Evolutionary conservation across 2,329 filamentous ascomycete genomes (phyloP).

Genomic region (Pleochaeta shiraiana): DNA sequence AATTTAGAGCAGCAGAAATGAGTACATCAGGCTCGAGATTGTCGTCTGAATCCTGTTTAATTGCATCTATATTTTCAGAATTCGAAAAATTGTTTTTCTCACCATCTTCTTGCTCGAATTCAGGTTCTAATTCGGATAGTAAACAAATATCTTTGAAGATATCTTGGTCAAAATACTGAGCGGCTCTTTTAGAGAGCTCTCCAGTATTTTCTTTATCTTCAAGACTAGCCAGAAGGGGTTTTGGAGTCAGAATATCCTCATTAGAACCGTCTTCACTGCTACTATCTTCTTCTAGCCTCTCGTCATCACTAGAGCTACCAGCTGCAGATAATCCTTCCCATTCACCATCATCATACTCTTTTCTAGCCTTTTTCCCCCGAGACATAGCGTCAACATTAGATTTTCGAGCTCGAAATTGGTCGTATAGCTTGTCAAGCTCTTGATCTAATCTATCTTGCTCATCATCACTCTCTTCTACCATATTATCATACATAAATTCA

Average conservation of each 20-base stretch:
- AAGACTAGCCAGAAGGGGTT: slow-evolving; percentile 38
- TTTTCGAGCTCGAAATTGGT: slow-evolving; percentile 60
- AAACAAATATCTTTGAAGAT: slow-evolving; percentile 72
- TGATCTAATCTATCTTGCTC: slow-evolving; percentile 66
- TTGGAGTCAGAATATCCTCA: slow-evolving; percentile 23
- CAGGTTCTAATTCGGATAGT: slow-evolving; percentile 32
- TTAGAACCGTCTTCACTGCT: slow-evolving; percentile 36
- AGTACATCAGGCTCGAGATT: slow-evolving; percentile 15
- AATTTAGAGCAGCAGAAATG: slow-evolving; percentile 8
- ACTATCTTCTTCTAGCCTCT: slow-evolving; percentile 36
- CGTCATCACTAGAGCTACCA: slow-evolving; percentile 30
- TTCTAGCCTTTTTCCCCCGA: slow-evolving; percentile 70
- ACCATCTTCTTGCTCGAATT: slow-evolving; percentile 22
- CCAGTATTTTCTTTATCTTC: slow-evolving; percentile 28
- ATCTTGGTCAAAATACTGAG: slow-evolving; percentile 83
- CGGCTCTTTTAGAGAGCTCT: slow-evolving; percentile 64
- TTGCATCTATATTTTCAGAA: slow-evolving; percentile 16
- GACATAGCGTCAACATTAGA: slow-evolving; percentile 68
- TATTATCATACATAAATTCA: slow-evolving; percentile 29
- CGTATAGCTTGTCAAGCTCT: slow-evolving; percentile 75
- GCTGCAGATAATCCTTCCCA: slow-evolving; percentile 74
- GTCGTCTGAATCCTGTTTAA: slow-evolving; percentile 16
- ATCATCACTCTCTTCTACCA: slow-evolving; percentile 38
- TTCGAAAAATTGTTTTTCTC: slow-evolving; percentile 21
- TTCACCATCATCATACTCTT: slow-evolving; percentile 64